Conservation (phyloP, 768 basidiomycete genomes). For the Lactarius trivialis region DNA sequence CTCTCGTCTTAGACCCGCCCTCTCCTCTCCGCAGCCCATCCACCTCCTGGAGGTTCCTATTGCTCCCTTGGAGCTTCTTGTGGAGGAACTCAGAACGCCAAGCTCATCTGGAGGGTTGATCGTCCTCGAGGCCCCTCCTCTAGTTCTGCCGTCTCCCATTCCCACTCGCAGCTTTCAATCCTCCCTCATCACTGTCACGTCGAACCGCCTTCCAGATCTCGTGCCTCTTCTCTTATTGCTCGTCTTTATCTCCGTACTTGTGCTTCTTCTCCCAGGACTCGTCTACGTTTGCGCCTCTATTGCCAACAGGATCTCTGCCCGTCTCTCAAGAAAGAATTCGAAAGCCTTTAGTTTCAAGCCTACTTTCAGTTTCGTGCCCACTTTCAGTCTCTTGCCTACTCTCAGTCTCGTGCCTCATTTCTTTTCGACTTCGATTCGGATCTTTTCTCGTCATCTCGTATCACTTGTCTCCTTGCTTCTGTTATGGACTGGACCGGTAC, state of each 20-base stretch:
- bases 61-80: background rate
- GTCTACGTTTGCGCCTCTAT: background rate
- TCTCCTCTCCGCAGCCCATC: background rate
- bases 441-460: background rate
- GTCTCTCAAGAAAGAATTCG: background rate
- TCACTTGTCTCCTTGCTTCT: background rate
- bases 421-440: background rate
- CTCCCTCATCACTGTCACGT: background rate
- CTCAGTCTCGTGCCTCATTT: background rate
- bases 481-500: slow-evolving; percentile 9
- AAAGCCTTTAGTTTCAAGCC: background rate
- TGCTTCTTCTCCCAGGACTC: background rate
- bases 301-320: background rate
- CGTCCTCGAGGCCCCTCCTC: background rate
- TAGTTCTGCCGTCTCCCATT: background rate
- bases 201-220: background rate
- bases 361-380: background rate
- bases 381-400: background rate
- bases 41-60: background rate
- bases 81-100: background rate
- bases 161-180: background rate
- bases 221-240: background rate
- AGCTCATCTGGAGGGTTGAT: background rate
- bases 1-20: background rate
- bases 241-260: background rate